These are phyloP conservation scores for Acanthamoeba triangularis DNA, from an alignment of 208 protist species.

Conservation along the genomic window DNA sequence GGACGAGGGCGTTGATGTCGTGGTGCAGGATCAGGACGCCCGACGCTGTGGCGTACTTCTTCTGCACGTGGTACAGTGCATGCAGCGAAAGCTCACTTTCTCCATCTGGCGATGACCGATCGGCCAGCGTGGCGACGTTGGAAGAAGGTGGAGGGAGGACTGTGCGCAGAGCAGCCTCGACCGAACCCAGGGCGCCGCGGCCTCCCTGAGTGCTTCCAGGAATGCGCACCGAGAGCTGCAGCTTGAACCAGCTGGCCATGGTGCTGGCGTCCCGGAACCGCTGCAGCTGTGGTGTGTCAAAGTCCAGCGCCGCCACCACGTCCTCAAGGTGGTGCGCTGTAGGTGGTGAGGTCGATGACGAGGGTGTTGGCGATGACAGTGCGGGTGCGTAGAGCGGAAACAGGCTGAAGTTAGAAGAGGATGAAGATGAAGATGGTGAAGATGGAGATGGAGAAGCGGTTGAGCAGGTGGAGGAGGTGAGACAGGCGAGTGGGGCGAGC, in stretches of 20 bases:
- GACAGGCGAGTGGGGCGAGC: not conserved
- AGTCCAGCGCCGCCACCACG: not conserved
- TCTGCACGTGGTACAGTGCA: not conserved
- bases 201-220: too few relatives aligned
- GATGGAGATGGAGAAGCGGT: not conserved
- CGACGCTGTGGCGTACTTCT: not conserved
- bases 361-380: not conserved
- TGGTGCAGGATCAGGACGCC: slow-evolving; percentile 31
- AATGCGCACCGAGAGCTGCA: not conserved
- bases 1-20: slow-evolving; percentile 52
- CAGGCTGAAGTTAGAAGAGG: not conserved
- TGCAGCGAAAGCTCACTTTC: not conserved
- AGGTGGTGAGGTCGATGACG: not conserved
- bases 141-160: not conserved
- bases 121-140: not conserved
- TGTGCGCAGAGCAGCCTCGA: not conserved
- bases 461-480: not conserved
- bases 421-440: not conserved
- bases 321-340: not conserved
- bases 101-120: not conserved
- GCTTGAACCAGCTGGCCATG: not conserved
- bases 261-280: not conserved
- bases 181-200: not conserved
- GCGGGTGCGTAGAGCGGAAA: not conserved
- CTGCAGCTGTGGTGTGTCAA: not conserved